Base-by-base conservation (phyloP, 1,284 basidiomycete species). In the Puccinia hordei region DNA sequence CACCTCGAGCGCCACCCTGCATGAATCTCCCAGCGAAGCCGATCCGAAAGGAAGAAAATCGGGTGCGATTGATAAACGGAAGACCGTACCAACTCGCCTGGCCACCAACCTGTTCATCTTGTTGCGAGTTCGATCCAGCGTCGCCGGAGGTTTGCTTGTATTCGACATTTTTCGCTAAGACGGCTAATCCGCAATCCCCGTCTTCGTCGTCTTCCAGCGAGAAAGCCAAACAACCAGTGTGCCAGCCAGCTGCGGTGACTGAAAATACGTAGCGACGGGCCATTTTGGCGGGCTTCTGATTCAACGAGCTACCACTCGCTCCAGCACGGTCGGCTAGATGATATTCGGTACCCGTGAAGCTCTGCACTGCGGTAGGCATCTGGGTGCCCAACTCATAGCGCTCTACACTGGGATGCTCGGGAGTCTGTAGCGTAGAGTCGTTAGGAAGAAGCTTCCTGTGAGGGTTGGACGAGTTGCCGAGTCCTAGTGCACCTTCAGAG, bases 211-310 rank as follows among this genome's bases (percentile, higher is more conserved):
- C 76, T 9, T 79, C 76, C 17, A 79, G 24, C 30, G 44, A 49
- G 33, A 79, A 79, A 0, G 76, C 76, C 44, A 79, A 35, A 35
- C 76, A 79, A 44, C 76, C 76, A 22, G 76, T 68, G 61, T 79
- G 76, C 76, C 76, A 79, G 15, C 76, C 76, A 8, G 76, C 65
- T 10, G 76, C 76, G 10, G 76, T 71, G 8, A 69, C 41, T 41
- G 53, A 30, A 72, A 79, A 79, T 6, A 79, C 76, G 57, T 71
- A 79, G 30, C 76, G 51, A 41, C 35, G 73, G 5, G 73, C 30
- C 9, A 38, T 33, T 30, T 59, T 61, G 49, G 9, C 46, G 12
- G 69, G 46, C 33, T 38, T 55, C 35, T 57, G 69, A 24, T 22
- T 73, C 66, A 24, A 24, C 1, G 41, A n/a, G 22, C 10, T 38